Evolutionary conservation across 2,329 filamentous ascomycete genomes (phyloP), one percentile per base, ranked within the genome.

Genomic region (Tolypocladium guangdongense): DNA sequence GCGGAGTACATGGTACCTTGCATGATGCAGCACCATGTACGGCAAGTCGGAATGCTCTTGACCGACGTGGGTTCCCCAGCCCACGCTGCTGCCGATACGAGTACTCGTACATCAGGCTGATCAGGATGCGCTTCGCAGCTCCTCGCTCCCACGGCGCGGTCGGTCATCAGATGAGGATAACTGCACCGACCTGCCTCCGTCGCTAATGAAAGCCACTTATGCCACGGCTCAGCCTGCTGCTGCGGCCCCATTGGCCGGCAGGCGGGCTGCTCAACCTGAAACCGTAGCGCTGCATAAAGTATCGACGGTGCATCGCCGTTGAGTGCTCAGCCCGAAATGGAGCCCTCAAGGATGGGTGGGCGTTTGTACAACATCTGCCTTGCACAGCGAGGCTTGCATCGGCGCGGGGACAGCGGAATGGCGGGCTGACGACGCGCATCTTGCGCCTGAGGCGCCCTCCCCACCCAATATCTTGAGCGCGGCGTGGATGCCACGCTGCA

Each of bases 251-350:
- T 69, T 69, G 66, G 66, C 33, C 52, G 45, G 43, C 33, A 33
- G 35, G 39, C 50, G 55, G 45, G 38, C 53, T 50, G 35, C 45
- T 54, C 50, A 59, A 64, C 63, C 64, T 69, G 67, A 69, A 69
- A 69, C 67, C 45, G 54, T 66, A 66, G 66, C 61, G 62, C 53
- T 67, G 65, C 66, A 69, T 62, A 67, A 67, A 65, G 57, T 52
- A 45, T 55, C 51, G 55, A 52, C 50, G 41, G 50, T 57, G 55
- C 55, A 55, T 55, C 49, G 53, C 47, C 27, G 37, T 54, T 38
- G 47, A 37, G 47, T 37, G 30, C 46, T 37, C 32, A 37, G 14
- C 12, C 47, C 20, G n/a, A 36, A 3, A 27, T 24, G 47, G 46
- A 48, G 41, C 24, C 10, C 20, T 2, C 33, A 10, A 49, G n/a